Percentiles rank a stretch among this genome's conserved stretches.
Evolutionary conservation across 345 rosid species (phyloP).

Genomic region (Salix udensis): DNA sequence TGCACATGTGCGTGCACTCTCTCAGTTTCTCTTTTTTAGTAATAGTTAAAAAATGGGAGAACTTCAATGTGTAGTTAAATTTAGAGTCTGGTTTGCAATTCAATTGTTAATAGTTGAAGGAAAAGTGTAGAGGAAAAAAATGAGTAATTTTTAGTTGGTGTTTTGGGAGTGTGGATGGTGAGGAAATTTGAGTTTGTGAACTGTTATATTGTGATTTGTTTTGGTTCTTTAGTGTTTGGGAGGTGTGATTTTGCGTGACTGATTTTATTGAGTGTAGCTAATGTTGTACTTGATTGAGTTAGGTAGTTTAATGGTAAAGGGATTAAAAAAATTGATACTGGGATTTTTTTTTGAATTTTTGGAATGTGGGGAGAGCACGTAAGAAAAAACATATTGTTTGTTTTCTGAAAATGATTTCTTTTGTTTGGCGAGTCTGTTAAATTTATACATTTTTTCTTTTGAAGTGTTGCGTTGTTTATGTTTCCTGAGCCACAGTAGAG

Average conservation of each 20-base stretch:
- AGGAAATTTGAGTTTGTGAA: neutral
- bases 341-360: neutral
- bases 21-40: neutral
- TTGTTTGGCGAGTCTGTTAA: neutral
- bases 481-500: neutral
- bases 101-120: neutral
- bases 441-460: neutral
- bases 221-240: neutral
- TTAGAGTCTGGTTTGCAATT: neutral
- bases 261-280: neutral
- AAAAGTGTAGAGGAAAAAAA: neutral
- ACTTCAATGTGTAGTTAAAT: neutral
- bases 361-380: too few species aligned
- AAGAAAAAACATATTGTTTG: neutral
- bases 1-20: neutral
- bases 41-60: neutral
- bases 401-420: neutral
- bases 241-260: neutral
- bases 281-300: neutral
- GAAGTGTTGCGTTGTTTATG: neutral
- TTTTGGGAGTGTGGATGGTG: neutral
- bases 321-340: neutral
- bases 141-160: neutral
- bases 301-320: neutral
- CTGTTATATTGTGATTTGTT: neutral